phyloP scores from a whole-genome alignment of 257 asterid genomes.

The Knoxia roxburghii region DNA sequence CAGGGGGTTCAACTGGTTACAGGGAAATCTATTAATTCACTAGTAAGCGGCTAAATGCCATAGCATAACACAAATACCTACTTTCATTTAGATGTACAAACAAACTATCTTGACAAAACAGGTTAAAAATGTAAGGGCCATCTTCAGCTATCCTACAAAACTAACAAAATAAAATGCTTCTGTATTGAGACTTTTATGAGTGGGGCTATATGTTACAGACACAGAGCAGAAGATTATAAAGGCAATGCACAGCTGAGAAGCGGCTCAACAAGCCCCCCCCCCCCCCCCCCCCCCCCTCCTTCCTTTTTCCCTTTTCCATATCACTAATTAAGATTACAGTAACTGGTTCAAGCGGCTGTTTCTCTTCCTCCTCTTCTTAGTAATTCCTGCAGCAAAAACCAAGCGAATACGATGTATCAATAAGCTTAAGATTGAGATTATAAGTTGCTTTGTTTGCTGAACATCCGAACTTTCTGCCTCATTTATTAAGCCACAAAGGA shows the following conservation, averaged over 20 bases:
- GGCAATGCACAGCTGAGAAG: too few relatives aligned
- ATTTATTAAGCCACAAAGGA: not conserved
- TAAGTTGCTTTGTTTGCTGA: not conserved
- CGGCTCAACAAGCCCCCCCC: not conserved
- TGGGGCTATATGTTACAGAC: conserved; percentile 36
- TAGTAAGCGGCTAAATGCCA: too few relatives aligned
- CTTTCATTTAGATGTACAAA: conserved; percentile 39
- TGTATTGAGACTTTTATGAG: conserved; percentile 14
- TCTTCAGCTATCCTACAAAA: conserved; percentile 28
- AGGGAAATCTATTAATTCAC: too few relatives aligned
- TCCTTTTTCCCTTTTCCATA: not conserved
- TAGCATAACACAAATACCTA: too few relatives aligned
- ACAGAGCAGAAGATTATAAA: not conserved
- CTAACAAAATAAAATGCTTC: conserved; percentile 18
- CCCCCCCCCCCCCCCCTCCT: conserved; percentile 4
- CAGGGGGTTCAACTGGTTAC: conserved; percentile 3
- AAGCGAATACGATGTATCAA: not conserved
- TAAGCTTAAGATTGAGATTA: not conserved
- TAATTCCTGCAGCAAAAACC: conserved; percentile 55
- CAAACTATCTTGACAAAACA: conserved; percentile 20
- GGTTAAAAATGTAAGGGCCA: conserved; percentile 21
- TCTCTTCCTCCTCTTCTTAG: conserved; percentile 71
- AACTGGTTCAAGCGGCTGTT: conserved; percentile 41
- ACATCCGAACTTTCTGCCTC: too few relatives aligned
- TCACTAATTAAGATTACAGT: not conserved